Percentiles rank a stretch among this genome's conserved stretches.
phyloP scores from a whole-genome alignment of 345 rosid genomes.

The Salix koriyanagi region DNA sequence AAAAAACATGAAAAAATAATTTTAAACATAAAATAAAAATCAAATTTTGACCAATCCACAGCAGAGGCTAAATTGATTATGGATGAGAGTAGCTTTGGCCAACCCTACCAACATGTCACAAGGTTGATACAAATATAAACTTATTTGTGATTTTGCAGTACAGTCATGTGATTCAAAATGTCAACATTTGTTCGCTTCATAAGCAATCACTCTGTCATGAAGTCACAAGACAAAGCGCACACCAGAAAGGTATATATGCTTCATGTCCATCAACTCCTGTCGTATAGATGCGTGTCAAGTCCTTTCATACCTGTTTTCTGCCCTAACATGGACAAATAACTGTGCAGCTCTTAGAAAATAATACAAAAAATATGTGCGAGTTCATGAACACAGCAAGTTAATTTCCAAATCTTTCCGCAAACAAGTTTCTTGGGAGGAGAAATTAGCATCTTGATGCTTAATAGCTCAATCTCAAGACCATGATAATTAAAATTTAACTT shows the following conservation, averaged over 20 bases:
- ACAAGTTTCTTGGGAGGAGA: not conserved
- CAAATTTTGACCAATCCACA: too few relatives aligned
- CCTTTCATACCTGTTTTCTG: conserved; percentile 65
- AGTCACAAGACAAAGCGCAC: not conserved
- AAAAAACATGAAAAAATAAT: too few relatives aligned
- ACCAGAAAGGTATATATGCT: not conserved
- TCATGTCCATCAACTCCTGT: not conserved
- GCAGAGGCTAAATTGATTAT: too few relatives aligned
- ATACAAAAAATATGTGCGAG: not conserved
- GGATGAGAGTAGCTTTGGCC: too few relatives aligned
- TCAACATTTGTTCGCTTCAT: not conserved
- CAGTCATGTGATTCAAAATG: too few relatives aligned
- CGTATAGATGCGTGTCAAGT: not conserved
- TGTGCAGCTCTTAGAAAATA: not conserved
- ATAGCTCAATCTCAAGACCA: not conserved
- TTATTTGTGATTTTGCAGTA: too few relatives aligned
- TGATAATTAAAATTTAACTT: not conserved
- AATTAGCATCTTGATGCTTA: not conserved
- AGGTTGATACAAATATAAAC: too few relatives aligned
- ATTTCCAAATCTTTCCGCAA: not conserved
- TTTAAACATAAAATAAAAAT: too few relatives aligned
- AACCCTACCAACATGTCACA: too few relatives aligned
- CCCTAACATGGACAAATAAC: conserved; percentile 45
- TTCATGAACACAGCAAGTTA: not conserved
- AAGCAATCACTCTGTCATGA: not conserved